Evolutionary conservation across 805 yeast genomes (phyloP), one percentile per base, ranked within the genome.

Genomic region (Lachancea waltii): DNA sequence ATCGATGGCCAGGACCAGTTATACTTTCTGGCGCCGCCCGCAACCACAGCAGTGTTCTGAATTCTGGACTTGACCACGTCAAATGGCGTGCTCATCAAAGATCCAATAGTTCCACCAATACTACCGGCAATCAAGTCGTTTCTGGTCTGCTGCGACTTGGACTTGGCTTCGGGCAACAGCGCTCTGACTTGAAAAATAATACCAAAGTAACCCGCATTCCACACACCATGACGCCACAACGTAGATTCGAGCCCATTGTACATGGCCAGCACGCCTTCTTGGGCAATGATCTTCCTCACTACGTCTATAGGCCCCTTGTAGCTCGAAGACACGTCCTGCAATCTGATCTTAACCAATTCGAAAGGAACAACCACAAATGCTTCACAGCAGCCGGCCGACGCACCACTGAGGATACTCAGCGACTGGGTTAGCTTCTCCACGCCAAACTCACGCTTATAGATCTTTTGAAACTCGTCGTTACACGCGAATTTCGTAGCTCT

Each of bases 151-250:
- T 83, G 83, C 30, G 82, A 65, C 24, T 81, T 67, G 41, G 70
- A 73, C 45, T 76, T 72, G 30, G 95, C 85, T 61, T 73, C 68
- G 51, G 97, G 97, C 66, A 92, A 70, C 46, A 85, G 50, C 6
- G 69, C 54, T 63, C 95, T 77, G 40, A 86, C 80, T 68, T 86
- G 95, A 77, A 79, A 84, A 53, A 92, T 92, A 51, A 83, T 76
- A 47, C 98, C 98, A 61, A 92, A 92, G 68, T 92, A 92, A 43
- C 97, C 97, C 32, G 96, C 95, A 66, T 92, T 92, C 99, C 99
- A 92, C 43, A 77, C 68, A 43, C 85, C 76, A 62, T 92, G 97
- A 74, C 99, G 84, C 95, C 96, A 92, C 58, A 92, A 65, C 7
- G 98, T 92, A 19, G 97, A 87, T 68, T 92, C 99, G 50, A 92